Base-by-base conservation (phyloP, 371 early-diverging fungal genomes). In the Rhizomucor pusillus region DNA sequence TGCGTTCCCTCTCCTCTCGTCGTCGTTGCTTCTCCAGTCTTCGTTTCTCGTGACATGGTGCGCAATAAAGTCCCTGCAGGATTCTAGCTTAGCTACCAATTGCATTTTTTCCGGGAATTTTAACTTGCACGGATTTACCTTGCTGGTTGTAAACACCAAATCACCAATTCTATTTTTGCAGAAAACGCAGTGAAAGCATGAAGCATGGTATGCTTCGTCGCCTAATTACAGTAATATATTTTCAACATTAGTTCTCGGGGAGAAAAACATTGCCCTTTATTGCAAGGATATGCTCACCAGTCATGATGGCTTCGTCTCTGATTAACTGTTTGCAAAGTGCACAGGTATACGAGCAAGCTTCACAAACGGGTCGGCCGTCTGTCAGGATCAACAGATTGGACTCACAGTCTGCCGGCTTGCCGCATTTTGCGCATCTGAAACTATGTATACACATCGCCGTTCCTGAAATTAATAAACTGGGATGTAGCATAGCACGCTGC, bases 261-360 rank as follows among this genome's bases (percentile, higher is more conserved):
- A 44, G 12, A 12, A 23, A 44, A 16, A 44, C 22, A 23, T 44
- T 12, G 44, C 44, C 47, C 13, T 18, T 25, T 47, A 47, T 47
- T 25, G 47, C 29, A 23, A 47, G 1, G 25, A 35, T 33, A 12
- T 12, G 3, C 45, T 22, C 10, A 79, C 88, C 89, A 34, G 92
- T 94, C 73, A 90, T 89, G 37, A 92, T 87, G 33, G 93, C 93
- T 66, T 93, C 93, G 62, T 91, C 92, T 14, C 83, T 79, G 48
- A 93, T 94, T 10, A 86, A 79, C 63, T 85, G 72, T 47, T 84
- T 86, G 66, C 94, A 94, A 25, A 80, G 68, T 41, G 79, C 77
- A 70, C 94, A 93, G 57, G 77, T 81, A 61, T 91, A 92, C 14
- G 90, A 90, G 63, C 94, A 93, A 39, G 90, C 84, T 48, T 87